Percentiles rank a stretch among this genome's conserved stretches.
Conservation (phyloP, 768 basidiomycete genomes). For the Phylloporus arenicola region DNA sequence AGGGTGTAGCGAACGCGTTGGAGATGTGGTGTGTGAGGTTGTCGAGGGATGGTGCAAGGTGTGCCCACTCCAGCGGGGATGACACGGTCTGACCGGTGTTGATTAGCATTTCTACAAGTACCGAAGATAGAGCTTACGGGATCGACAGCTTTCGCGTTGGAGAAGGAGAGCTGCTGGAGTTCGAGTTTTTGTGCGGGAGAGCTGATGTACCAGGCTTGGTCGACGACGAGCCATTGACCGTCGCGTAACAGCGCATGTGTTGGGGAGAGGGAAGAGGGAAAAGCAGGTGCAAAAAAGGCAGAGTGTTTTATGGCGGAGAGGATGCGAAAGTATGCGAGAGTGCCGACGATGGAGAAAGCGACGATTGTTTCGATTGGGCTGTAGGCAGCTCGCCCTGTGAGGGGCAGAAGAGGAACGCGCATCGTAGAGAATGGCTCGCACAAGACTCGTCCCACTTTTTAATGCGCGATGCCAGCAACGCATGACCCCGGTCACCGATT, state of each 20-base stretch:
- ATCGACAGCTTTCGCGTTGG: constrained; percentile 37
- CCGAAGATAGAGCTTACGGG: constrained; percentile 24
- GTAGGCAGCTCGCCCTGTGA: constrained; percentile 68
- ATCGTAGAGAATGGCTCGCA: constrained; percentile 28
- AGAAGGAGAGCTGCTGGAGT: constrained; percentile 70
- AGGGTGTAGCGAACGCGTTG: constrained; percentile 33
- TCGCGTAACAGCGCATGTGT: constrained; percentile 50
- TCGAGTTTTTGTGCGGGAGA: constrained; percentile 43
- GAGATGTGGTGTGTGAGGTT: constrained; percentile 50
- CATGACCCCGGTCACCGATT: constrained; percentile 25
- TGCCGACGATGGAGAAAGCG: constrained; percentile 81
- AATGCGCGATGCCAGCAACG: constrained; percentile 4
- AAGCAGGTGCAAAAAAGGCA: constrained; percentile 61
- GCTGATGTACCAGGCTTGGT: constrained; percentile 47
- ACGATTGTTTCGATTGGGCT: constrained; percentile 89
- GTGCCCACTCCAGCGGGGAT: constrained; percentile 33
- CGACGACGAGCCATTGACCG: constrained; percentile 59
- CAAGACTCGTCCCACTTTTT: constrained; percentile 28
- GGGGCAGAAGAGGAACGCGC: constrained; percentile 59
- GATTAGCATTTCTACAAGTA: background rate
- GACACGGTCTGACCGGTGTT: constrained; percentile 22
- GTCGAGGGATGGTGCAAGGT: constrained; percentile 39
- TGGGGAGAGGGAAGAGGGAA: constrained; percentile 46
- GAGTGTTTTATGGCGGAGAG: constrained; percentile 87
- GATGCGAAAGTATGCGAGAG: constrained; percentile 92